Evolutionary conservation across 768 basidiomycete species (phyloP), one percentile per base, ranked within the genome.

Genomic region (Megacollybia marginata): DNA sequence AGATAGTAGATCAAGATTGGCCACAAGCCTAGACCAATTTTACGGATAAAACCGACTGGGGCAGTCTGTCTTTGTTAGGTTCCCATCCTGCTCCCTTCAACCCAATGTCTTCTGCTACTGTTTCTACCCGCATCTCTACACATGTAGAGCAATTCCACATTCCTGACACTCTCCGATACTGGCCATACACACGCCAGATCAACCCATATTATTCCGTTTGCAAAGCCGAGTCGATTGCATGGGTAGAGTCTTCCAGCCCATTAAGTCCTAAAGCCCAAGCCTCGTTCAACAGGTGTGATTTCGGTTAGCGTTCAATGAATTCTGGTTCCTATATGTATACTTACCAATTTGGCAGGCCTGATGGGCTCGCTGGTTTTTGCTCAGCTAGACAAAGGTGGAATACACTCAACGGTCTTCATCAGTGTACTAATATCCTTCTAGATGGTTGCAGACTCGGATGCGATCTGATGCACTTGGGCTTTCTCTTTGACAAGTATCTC

Each of bases 401-500:
- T 6, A 3, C 2, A 32, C 32, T 45, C 34, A 9, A 4, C 15
- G 42, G 31, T 53, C 23, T 19, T 20, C 18, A 40, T 15, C n/a
- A 38, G n/a, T 35, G 33, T 20, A 4, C 19, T 47, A n/a, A 38
- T 46, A 7, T 9, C 18, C 51, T 15, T 23, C 33, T 20, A 65
- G 57, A 57, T 18, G 42, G 54, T 20, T 44, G 61, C 28, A 59
- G 65, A 11, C 54, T 55, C 42, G 57, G 50, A 7, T 64, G 62
- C 46, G 68, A 68, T 33, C 48, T 68, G 19, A 67, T 67, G 56
- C 60, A 63, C 50, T 34, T 60, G 8, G 58, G 62, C 54, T 64
- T 64, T 52, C 50, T 65, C n/a, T 44, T 65, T 31, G 68, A 68
- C 48, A 12, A 33, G 20, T 20, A 50, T 49, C 38, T 48, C 33